Base-by-base conservation (phyloP, 441 rosid species). In the Gossypium gossypioides region DNA sequence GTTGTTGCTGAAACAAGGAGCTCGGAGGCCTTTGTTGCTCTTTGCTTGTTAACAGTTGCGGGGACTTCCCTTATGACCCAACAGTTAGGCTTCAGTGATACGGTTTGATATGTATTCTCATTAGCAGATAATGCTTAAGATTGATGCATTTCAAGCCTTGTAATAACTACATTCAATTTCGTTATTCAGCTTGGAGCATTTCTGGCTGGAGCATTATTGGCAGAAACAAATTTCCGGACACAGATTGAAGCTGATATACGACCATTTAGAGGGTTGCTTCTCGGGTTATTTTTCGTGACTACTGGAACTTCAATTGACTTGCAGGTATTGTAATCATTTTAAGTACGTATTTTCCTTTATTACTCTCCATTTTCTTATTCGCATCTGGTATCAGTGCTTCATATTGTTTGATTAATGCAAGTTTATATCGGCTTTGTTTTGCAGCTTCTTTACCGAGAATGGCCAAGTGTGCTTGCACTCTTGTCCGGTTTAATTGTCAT, bases 191-290 rank as follows among this genome's bases (percentile, higher is more conserved):
- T 94, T 74, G 99, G 97, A 84, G 97, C 97, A 59, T 94, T 94
- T 85, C 84, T 94, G 69, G 97, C 99, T 40, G 99, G 97, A 72
- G 99, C 97, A 72, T 71, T 94, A 63, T 71, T 92, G 76, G 99
- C 97, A 10, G 97, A 94, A 87, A 92, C 97, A 73, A 94, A 92
- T 85, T 92, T 92, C 72, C 75, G 96, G 68, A 94, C 97, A 71
- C 99, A 94, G 80, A 94, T 92, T 58, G 97, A 94, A 83, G 99
- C 97, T 69, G 97, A 94, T 83, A 94, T 94, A 75, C 86, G 97
- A 69, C 99, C 99, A 75, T 94, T 94, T 79, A 88, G 90, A 88
- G 99, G 99, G 68, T 80, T 92, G 75, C 93, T 94, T 74, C 97
- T 92, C 6, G 97, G 99, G 34, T 83, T 91, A 82, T 94, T 94